Conservation (phyloP, 1,284 basidiomycete genomes). For the Ganoderma leucocontextum region DNA sequence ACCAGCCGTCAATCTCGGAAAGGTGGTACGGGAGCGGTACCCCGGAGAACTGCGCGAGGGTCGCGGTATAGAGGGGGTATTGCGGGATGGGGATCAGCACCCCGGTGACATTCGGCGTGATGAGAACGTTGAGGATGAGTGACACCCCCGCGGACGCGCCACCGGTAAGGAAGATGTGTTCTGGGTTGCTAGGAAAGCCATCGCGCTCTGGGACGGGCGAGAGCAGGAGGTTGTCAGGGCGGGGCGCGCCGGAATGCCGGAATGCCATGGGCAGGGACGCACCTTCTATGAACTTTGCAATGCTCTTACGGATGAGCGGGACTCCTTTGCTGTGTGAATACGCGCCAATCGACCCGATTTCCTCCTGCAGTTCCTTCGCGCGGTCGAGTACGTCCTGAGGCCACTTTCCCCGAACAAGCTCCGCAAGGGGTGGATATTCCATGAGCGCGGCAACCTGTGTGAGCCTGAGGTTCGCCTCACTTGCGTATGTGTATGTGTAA, state of each 20-base stretch:
- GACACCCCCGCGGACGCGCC: slow-evolving; percentile 95
- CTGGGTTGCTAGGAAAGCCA: slow-evolving; percentile 85
- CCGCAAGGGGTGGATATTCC: slow-evolving; percentile 90
- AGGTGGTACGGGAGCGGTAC: slow-evolving; percentile 91
- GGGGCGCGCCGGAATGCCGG: slow-evolving; percentile 15
- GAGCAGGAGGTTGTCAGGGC: slow-evolving; percentile 5
- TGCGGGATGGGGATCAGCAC: slow-evolving; percentile 97
- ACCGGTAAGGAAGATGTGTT: slow-evolving; percentile 66
- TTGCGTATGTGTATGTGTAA: not conserved
- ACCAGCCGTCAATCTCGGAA: slow-evolving; percentile 86
- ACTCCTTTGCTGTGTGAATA: slow-evolving; percentile 98
- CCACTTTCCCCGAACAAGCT: slow-evolving; percentile 82
- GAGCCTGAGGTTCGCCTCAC: not conserved
- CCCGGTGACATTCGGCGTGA: slow-evolving; percentile 72
- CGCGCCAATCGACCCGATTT: slow-evolving; percentile 94
- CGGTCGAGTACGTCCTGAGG: slow-evolving; percentile 88
- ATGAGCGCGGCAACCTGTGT: slow-evolving; percentile 85
- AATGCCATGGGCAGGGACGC: slow-evolving; percentile 36
- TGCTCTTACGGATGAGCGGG: slow-evolving; percentile 86
- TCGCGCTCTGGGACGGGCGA: slow-evolving; percentile 73
- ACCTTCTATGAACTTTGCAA: slow-evolving; percentile 92
- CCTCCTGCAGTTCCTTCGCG: slow-evolving; percentile 81
- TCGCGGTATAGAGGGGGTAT: slow-evolving; percentile 97
- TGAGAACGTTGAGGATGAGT: slow-evolving; percentile 86
- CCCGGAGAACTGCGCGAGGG: slow-evolving; percentile 87